phyloP scores from a whole-genome alignment of 1,139 yeast species.

The Zygoascus meyerae region DNA sequence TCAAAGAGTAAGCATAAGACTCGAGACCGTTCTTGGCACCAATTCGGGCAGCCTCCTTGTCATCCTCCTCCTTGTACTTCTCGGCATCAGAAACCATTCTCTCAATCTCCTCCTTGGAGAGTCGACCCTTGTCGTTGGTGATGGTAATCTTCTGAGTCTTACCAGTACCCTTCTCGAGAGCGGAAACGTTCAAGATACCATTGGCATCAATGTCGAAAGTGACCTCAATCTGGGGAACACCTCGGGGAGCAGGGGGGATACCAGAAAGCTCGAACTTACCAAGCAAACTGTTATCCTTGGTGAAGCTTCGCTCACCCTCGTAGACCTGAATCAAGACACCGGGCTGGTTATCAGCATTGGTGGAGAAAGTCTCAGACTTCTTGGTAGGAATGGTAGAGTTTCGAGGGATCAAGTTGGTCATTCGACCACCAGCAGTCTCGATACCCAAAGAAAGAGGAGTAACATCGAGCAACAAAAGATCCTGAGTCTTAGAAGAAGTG shows the following conservation, averaged over 20 bases:
- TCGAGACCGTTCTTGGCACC: slow-evolving; percentile 83
- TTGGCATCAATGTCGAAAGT: slow-evolving; percentile 90
- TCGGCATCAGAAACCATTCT: slow-evolving; percentile 93
- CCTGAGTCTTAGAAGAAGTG: slow-evolving; percentile 75
- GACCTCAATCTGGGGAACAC: slow-evolving; percentile 92
- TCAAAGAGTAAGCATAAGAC: slow-evolving; percentile 85
- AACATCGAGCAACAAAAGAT: slow-evolving; percentile 76
- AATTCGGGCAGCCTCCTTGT: slow-evolving; percentile 72
- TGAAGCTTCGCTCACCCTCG: slow-evolving; percentile 92
- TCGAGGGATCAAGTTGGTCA: slow-evolving; percentile 87
- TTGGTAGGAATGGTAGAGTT: slow-evolving; percentile 91
- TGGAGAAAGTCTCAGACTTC: slow-evolving; percentile 86
- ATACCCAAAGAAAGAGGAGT: slow-evolving; percentile 88
- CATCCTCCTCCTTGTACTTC: slow-evolving; percentile 80
- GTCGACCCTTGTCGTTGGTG: slow-evolving; percentile 94
- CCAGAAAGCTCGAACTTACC: slow-evolving; percentile 92
- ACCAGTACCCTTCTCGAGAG: slow-evolving; percentile 87
- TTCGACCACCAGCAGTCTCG: slow-evolving; percentile 94
- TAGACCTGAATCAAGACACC: slow-evolving; percentile 89
- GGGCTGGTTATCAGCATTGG: slow-evolving; percentile 91
- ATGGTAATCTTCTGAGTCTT: slow-evolving; percentile 75
- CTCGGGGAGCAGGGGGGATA: slow-evolving; percentile 94
- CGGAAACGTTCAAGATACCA: slow-evolving; percentile 90
- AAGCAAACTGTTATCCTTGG: slow-evolving; percentile 88
- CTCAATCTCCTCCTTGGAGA: slow-evolving; percentile 89